phyloP scores from a whole-genome alignment of 768 basidiomycete genomes.

The Trametes meyenii region DNA sequence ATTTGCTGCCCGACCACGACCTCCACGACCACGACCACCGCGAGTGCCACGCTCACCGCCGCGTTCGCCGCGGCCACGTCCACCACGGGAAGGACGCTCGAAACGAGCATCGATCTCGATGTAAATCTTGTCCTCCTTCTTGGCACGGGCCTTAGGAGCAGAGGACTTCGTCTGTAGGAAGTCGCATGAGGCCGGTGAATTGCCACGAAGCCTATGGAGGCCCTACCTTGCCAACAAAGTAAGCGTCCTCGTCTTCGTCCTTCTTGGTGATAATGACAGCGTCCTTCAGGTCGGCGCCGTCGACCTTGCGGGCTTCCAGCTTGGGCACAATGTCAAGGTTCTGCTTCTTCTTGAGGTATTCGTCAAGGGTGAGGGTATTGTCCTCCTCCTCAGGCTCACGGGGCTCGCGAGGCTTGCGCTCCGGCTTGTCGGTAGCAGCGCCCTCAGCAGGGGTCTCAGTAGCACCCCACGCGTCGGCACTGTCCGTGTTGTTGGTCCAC shows the following conservation, averaged over 20 bases:
- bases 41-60: constrained; percentile 45
- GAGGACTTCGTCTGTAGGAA: constrained; percentile 55
- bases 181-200: neutral
- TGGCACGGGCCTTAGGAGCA: constrained; percentile 64
- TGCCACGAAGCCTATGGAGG: neutral
- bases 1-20: constrained; percentile 46
- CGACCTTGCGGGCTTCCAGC: constrained; percentile 75
- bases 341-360: constrained; percentile 85
- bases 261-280: constrained; percentile 64
- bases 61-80: constrained; percentile 49
- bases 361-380: constrained; percentile 91
- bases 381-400: constrained; percentile 84
- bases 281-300: constrained; percentile 71
- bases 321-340: constrained; percentile 66
- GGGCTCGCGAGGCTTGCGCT: constrained; percentile 45
- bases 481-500: constrained; percentile 41
- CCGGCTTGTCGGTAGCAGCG: constrained; percentile 39
- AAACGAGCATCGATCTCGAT: constrained; percentile 92
- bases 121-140: constrained; percentile 90
- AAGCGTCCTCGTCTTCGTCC: constrained; percentile 67
- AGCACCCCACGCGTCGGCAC: constrained; percentile 35
- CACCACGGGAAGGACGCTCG: constrained; percentile 76
- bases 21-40: constrained; percentile 43
- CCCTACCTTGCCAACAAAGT: constrained; percentile 89
- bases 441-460: constrained; percentile 34